These are phyloP conservation scores for Nannochloropsis oceanica DNA, from an alignment of 108 stramenopile species.

Conservation along the genomic window DNA sequence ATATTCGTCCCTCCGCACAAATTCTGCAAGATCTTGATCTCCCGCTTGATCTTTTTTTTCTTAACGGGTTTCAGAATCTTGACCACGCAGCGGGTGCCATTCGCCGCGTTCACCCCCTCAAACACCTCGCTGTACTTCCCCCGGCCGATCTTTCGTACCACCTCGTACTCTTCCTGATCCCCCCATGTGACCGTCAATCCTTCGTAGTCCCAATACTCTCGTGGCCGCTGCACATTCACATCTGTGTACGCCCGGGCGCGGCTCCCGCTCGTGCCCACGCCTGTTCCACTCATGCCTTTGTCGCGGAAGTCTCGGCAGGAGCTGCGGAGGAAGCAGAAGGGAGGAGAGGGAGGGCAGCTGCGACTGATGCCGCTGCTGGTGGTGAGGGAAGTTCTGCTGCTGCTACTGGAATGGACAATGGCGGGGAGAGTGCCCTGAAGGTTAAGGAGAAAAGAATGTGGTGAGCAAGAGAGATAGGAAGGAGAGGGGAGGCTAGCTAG, in stretches of 20 bases:
- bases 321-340: neutral
- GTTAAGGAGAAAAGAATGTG: neutral
- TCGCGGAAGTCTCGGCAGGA: neutral
- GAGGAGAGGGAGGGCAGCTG: neutral
- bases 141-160: slow-evolving; percentile 94
- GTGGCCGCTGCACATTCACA: slow-evolving; percentile 90
- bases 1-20: slow-evolving; percentile 99
- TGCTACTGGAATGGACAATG: neutral
- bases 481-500: no score
- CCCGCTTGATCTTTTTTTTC: slow-evolving; percentile 98
- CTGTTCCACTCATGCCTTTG: neutral
- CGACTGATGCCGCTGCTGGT: neutral
- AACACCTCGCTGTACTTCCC: slow-evolving; percentile 99
- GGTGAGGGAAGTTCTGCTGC: neutral
- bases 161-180: slow-evolving; percentile 97
- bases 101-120: slow-evolving; percentile 86
- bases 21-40: slow-evolving; percentile 98
- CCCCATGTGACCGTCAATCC: slow-evolving; percentile 95
- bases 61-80: slow-evolving; percentile 99
- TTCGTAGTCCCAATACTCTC: slow-evolving; percentile 99
- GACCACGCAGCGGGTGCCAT: slow-evolving; percentile 91
- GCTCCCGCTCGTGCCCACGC: neutral
- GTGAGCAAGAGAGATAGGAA: no score
- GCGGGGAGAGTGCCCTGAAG: neutral
- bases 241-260: slow-evolving; percentile 77